Percentiles rank a stretch among this genome's conserved stretches.
These are phyloP conservation scores for Sisymbrium altissimum DNA, from an alignment of 345 rosid species.

Conservation along the genomic window DNA sequence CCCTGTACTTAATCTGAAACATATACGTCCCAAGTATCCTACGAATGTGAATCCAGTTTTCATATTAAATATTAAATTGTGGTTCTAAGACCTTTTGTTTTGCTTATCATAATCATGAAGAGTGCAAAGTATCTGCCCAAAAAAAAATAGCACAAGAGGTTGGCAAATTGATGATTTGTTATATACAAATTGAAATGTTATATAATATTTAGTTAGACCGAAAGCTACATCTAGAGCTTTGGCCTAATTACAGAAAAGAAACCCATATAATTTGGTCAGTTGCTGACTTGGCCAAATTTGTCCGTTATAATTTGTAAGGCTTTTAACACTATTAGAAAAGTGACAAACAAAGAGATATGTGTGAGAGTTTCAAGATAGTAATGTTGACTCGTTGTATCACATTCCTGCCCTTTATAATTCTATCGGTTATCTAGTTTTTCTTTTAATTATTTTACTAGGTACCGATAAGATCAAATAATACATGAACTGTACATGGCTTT, in stretches of 20 bases:
- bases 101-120: not conserved
- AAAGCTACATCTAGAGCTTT: not conserved
- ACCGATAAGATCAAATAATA: not conserved
- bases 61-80: not conserved
- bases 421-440: not conserved
- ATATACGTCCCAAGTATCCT: not conserved
- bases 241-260: slow-evolving; percentile 11
- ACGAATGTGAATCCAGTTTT: not conserved
- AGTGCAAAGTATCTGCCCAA: not conserved
- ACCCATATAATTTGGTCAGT: not conserved
- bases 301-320: not conserved
- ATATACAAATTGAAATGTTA: not conserved
- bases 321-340: not conserved
- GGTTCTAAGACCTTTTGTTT: not conserved
- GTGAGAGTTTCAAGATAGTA: slow-evolving; percentile 12
- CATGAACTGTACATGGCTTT: not conserved
- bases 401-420: not conserved
- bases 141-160: not conserved
- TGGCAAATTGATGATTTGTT: slow-evolving; percentile 17
- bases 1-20: not conserved
- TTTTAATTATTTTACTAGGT: not conserved
- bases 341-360: slow-evolving; percentile 16
- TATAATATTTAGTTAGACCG: not conserved
- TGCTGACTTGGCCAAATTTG: slow-evolving; percentile 13
- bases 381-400: slow-evolving; percentile 24